These are phyloP conservation scores for Ascomycota sp. DNA, from an alignment of 2,329 filamentous ascomycete genomes.

Conservation along the genomic window DNA sequence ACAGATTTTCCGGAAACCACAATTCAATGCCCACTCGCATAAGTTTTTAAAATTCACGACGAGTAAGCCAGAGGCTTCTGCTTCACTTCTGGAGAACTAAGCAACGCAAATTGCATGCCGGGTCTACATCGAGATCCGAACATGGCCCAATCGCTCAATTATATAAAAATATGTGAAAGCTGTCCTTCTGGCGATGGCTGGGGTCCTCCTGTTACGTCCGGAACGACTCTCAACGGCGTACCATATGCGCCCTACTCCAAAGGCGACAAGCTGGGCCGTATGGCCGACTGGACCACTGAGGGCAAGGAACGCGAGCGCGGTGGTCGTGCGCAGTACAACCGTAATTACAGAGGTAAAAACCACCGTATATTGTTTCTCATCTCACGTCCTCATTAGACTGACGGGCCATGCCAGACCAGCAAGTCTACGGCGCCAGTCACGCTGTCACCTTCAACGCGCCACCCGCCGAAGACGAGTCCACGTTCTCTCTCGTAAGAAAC, in stretches of 20 bases:
- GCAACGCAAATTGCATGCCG: no score
- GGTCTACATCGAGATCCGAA: no score
- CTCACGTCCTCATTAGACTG: neutral
- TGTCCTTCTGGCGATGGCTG: constrained; percentile 63
- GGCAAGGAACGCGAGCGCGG: constrained; percentile 67
- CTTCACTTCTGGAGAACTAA: no score
- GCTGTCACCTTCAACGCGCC: constrained; percentile 79
- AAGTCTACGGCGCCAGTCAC: constrained; percentile 84
- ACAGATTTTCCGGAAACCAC: no score
- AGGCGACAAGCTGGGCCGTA: constrained; percentile 93
- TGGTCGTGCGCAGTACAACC: constrained; percentile 73
- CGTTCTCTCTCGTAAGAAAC: constrained; percentile 96
- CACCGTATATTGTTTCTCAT: no score
- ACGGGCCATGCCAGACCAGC: constrained; percentile 45
- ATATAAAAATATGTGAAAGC: constrained; percentile 45
- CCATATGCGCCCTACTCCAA: constrained; percentile 98
- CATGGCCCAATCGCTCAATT: constrained; percentile 35
- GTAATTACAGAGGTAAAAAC: constrained; percentile 70
- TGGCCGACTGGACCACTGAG: constrained; percentile 95
- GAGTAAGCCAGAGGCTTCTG: no score
- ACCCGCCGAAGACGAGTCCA: constrained; percentile 83
- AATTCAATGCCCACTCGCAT: no score
- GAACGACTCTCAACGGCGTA: constrained; percentile 83
- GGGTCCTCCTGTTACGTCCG: constrained; percentile 65
- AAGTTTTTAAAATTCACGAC: no score